Base-by-base conservation (phyloP, 2,329 filamentous ascomycete genomes). In the Ilyonectria mors-panacis region DNA sequence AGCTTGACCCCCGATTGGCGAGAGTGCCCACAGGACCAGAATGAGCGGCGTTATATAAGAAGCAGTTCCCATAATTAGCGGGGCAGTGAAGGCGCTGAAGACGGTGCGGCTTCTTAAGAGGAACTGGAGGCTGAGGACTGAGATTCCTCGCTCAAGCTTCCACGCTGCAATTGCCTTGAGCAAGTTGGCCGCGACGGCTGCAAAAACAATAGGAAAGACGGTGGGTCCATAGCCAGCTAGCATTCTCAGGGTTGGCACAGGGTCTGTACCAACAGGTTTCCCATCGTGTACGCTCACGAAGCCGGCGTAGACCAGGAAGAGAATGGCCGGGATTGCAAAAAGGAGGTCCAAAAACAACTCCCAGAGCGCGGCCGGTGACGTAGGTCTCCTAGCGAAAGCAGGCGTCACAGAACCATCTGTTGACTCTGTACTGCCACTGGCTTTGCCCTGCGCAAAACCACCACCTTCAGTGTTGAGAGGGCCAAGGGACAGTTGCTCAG, bases 51-150 rank as follows among this genome's bases (percentile, higher is more conserved):
- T 68, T 19, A 68, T 47, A 19, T 5, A 8, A 12, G 53, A 62
- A 13, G 56, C 37, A 10, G 63, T 17, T 2, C 39, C 13, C 3
- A 66, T 39, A 8, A 45, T 45, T 42, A 68, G 35, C 28, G 63
- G 63, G 2, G 63, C 55, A 12, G 48, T 39, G 12, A 66, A n/a
- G 12, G 66, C 60, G 42, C 53, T 66, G 15, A 66, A 66, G 17
- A 68, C 66, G 6, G 66, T 66, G 15, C 59, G 48, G 28, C 66
- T 68, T 44, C 66, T 57, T 37, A 68, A 51, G 2, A 68, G 66
- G 21, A 57, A 59, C 28, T 68, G 57, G 2, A 68, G 39, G n/a
- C 54, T 68, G 5, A 68, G 66, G 6, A 68, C 63, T 13, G 63
- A 61, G 15, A 68, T 63, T 6, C 66, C 66, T 19, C 63, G 30